Base-by-base conservation (phyloP, 2,329 filamentous ascomycete genomes). In the Knoxdaviesia capensis region DNA sequence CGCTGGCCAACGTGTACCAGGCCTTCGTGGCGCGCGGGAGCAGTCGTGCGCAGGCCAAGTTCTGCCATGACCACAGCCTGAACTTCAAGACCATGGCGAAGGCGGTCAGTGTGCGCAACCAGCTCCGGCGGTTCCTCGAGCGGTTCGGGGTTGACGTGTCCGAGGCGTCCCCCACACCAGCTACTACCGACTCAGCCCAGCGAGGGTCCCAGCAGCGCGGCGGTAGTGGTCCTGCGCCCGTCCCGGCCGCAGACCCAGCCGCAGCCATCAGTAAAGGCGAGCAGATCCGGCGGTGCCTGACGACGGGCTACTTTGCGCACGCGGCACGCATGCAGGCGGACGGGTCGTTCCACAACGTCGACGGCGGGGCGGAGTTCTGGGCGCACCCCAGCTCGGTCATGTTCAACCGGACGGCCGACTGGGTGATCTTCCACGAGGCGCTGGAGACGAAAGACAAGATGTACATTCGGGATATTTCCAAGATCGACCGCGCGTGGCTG, bases 371-470 rank as follows among this genome's bases (percentile, higher is more conserved):
- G 41, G 71, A 76, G 5, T 64, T 96, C 42, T 73, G 93, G 62
- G 85, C 86, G 28, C 90, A 98, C 59, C 90, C 90, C 1, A 93
- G 76, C 53, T 92, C 82, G 35, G 62, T 96, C 50, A 85, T 96
- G 76, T 96, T 96, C 65, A 93, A 94, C 58, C 77, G 87, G 44
- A 94, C 92, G 63, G 85, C 85, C 7, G 86, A 94, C 48, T 96
- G 88, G 86, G 86, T 96, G 7, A 71, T 98, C 33, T 98, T 94
- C 54, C 81, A 92, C 52, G 88, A 94, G 60, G 75, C 94, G 34
- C 74, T 94, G 67, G 84, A 96, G 62, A 92, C 83, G 5, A 75
- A 80, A 7, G 74, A 73, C 48, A 96, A 96, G 66, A 86, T 74
- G 0, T 96, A 80, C 55, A 92, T 98, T 51, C 69, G 85, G 43